These are phyloP conservation scores for Willaertia magna DNA, from an alignment of 208 protist species.

Conservation along the genomic window DNA sequence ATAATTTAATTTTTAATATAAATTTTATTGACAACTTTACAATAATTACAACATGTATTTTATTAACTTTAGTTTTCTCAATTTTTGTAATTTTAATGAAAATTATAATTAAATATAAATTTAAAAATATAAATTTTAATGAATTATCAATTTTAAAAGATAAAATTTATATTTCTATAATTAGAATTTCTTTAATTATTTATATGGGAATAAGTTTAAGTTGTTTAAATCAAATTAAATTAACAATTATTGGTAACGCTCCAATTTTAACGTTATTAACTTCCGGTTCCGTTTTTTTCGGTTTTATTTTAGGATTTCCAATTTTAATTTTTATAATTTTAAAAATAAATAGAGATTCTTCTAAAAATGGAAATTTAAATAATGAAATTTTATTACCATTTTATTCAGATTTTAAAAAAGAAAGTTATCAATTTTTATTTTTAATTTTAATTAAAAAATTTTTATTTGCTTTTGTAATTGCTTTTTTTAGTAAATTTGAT, in stretches of 20 bases:
- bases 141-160: no score
- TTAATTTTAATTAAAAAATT: background rate
- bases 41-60: no score
- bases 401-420: background rate
- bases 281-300: background rate
- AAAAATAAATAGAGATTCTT: background rate
- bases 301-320: background rate
- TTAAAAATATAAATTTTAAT: no score
- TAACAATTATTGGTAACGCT: background rate
- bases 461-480: background rate
- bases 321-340: background rate
- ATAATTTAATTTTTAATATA: no score
- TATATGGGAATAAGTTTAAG: background rate
- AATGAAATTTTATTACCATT: background rate
- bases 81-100: no score
- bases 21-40: no score
- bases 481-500: background rate
- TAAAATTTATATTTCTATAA: background rate
- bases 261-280: background rate
- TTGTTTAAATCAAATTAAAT: background rate
- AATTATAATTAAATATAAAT: no score
- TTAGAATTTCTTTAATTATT: background rate
- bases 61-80: no score
- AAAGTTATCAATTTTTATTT: background rate
- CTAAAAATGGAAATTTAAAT: background rate